Evolutionary conservation across 768 basidiomycete species (phyloP), one percentile per base, ranked within the genome.

Genomic region (Suillus plorans): DNA sequence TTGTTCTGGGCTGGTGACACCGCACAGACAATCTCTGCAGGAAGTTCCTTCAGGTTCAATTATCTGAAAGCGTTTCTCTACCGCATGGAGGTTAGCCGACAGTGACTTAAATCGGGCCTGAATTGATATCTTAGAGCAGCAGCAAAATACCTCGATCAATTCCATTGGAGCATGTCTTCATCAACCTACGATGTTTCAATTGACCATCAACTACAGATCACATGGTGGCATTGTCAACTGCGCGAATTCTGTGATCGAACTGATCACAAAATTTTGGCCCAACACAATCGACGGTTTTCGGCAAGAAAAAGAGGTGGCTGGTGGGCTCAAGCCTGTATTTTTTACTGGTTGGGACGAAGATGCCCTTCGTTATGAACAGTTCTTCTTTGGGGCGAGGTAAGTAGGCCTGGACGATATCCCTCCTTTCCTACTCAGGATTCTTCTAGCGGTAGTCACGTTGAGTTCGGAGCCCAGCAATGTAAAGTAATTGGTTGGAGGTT

Each of bases 1-100:
- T 74, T 91, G 22, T 89, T 92, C 66, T 91, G 89, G 88, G 90
- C 89, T 2, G 91, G 91, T 0, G 91, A 92, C 70, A 91, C 91
- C 0, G 89, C 91, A 0, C 90, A 92, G 67, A 89, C 90, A 0
- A 92, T 92, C 49, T 86, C 88, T 0, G 82, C 84, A 0, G 91
- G 90, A 89, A 89, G 87, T 66, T 82, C 88, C 0, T 92, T 92
- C 68, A 78, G 86, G 10, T 92, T 92, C 70, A 78, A 88, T 61
- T 88, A 91, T 53, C 70, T 92, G 58, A 91, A 86, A 70, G 84
- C 89, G 0, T 89, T 89, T 66, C 66, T 90, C 36, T 85, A 82
- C 63, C 80, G 87, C 52, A 71, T 86, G 3, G 89, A 92, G 77
- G 90, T 89, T 57, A 49, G 74, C 18, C 0, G 18, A 3, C 39